These are phyloP conservation scores for Lolium multiflorum DNA, from an alignment of 176 grass and related monocot species.

Conservation along the genomic window DNA sequence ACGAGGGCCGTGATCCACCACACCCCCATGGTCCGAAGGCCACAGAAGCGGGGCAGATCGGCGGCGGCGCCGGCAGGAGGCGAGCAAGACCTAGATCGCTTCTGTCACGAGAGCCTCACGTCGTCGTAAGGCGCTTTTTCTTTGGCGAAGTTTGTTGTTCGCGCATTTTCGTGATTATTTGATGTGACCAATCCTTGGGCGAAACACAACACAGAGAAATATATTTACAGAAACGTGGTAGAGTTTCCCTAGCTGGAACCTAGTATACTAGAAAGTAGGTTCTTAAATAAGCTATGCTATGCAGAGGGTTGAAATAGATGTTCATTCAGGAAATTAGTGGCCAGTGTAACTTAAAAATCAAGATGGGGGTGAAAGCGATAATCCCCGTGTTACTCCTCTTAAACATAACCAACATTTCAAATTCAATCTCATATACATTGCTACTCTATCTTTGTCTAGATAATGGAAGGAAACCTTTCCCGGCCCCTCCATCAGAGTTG, in stretches of 20 bases:
- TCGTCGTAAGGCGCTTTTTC: too few relatives aligned
- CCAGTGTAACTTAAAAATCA: neutral
- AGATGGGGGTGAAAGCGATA: neutral
- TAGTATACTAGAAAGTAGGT: neutral
- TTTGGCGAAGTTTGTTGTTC: neutral
- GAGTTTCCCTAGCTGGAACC: neutral
- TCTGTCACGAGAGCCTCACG: too few relatives aligned
- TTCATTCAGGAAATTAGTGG: neutral
- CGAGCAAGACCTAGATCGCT: too few relatives aligned
- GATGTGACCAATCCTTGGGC: neutral
- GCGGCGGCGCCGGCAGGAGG: too few relatives aligned
- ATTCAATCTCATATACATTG: neutral
- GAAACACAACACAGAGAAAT: neutral
- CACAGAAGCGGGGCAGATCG: too few relatives aligned
- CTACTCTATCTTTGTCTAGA: neutral
- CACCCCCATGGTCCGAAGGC: too few relatives aligned
- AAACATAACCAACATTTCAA: neutral
- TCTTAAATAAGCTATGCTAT: neutral
- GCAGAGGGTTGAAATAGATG: neutral
- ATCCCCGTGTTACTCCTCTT: neutral
- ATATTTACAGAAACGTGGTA: neutral
- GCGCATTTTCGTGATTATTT: neutral
- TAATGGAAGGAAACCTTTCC: neutral
- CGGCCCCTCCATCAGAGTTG: neutral
- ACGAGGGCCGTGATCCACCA: too few relatives aligned